These are phyloP conservation scores for Aristolochia fimbriata DNA, from an alignment of 164 flowering plant genomes.

Conservation along the genomic window DNA sequence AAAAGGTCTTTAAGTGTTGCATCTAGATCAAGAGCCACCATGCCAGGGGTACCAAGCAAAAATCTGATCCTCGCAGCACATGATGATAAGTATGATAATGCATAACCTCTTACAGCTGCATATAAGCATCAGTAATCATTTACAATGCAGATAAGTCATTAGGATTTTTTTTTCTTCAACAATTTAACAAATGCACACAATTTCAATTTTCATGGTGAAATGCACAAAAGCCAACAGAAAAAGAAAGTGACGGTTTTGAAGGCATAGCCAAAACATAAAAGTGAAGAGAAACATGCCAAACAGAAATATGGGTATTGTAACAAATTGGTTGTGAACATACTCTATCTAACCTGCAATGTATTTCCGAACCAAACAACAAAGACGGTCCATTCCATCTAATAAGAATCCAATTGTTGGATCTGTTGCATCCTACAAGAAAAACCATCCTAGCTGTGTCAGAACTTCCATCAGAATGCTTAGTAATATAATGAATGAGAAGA, in stretches of 20 bases:
- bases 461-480: neutral
- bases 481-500: too few relatives aligned
- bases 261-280: neutral
- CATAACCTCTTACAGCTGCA: conserved; percentile 97
- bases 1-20: conserved; percentile 68
- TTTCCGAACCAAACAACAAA: conserved; percentile 91
- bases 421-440: conserved; percentile 68
- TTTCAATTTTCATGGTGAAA: too few relatives aligned
- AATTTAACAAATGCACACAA: too few relatives aligned
- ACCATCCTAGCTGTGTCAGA: conserved; percentile 6
- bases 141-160: neutral
- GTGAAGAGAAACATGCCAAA: neutral
- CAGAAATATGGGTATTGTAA: neutral
- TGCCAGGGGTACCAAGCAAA: conserved; percentile 89
- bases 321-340: conserved; percentile 4
- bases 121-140: conserved; percentile 2
- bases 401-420: conserved; percentile 96
- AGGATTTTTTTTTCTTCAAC: neutral
- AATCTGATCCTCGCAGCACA: conserved; percentile 93
- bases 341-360: conserved; percentile 70
- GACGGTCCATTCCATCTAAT: conserved; percentile 88
- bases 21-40: conserved; percentile 97
- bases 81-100: conserved; percentile 83
- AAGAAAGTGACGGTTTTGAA: neutral
- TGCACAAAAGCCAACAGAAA: neutral